Base-by-base conservation (phyloP, 768 basidiomycete genomes). In the Phylloporus sp. region DNA sequence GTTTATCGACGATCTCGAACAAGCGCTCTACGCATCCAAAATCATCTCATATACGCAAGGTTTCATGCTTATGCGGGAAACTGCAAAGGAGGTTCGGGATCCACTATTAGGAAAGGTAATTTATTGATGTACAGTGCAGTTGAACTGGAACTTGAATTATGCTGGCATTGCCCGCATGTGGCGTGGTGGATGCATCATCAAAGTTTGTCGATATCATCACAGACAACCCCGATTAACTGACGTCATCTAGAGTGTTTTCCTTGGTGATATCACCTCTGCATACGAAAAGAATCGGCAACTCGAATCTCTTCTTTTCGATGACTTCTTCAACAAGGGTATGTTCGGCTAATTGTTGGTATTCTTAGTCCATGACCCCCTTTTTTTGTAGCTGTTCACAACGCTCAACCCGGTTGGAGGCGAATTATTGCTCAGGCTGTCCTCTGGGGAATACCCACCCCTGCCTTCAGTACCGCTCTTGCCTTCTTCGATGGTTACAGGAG, bases 121-220 rank as follows among this genome's bases (percentile, higher is more conserved):
- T 38, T 42, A 44, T 20, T 38, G 21, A 64, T 33, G 27, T 28
- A 26, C 13, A 27, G 15, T 34, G 4, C 24, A 88, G 86, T 63
- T 86, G 58, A 66, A 62, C 54, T 99, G 95, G 95, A 82, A 88
- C 68, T 75, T 99, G 67, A 97, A 98, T 79, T 95, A 95, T 66
- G 85, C 93, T 59, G 94, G 93, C 51, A 98, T 99, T 64, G 96
- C 96, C 27, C 82, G 78, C 58, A 99, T 99, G 93, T 99, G 96
- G 96, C 91, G 95, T 61, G 96, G 96, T 56, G 96, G 96, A 56
- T 98, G 95, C 70, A 99, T 99, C 71, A 98, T 99, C 79, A 95
- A 95, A 80, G 87, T 81, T 36, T 38, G 59, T 45, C 34, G 1
- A 17, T 18, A 27, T n/a, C 18, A 40, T 36, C 31, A 44, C 50